A percentile compares a stretch with the other conserved stretches of the same genome.
Evolutionary conservation across 106 monocot species (phyloP).

Genomic region (Dendrobium chrysotoxum): DNA sequence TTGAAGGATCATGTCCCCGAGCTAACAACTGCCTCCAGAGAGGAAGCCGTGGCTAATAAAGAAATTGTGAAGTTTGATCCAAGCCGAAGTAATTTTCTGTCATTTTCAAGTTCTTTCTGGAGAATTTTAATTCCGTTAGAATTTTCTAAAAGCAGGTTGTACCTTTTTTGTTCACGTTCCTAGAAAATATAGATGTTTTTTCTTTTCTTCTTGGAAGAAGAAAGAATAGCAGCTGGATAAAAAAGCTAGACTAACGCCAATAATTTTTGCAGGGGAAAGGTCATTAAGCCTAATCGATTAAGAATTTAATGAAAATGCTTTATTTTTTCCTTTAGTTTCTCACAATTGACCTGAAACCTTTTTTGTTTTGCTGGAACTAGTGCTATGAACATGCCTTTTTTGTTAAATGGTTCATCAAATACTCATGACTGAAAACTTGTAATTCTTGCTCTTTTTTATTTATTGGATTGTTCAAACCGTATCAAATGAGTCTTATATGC

Average conservation of each 20-base stretch:
- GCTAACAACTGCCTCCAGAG: not conserved
- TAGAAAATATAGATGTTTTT: not conserved
- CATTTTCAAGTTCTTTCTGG: not conserved
- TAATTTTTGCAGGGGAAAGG: no score
- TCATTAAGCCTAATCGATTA: no score
- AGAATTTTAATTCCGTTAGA: not conserved
- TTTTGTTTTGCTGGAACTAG: not conserved
- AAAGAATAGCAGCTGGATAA: not conserved
- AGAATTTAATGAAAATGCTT: no score
- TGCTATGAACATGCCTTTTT: not conserved
- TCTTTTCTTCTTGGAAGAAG: not conserved
- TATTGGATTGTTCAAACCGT: no score
- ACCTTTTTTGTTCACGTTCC: not conserved
- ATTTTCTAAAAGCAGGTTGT: not conserved
- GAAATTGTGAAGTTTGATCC: slow-evolving; percentile 8
- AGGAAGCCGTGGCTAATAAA: not conserved
- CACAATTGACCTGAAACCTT: not conserved
- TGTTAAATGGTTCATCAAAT: not conserved
- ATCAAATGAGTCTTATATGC: no score
- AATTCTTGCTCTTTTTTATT: not conserved
- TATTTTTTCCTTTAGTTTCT: not conserved
- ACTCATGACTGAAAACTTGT: not conserved
- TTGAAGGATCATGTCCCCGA: not conserved
- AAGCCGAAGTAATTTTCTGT: slow-evolving; percentile 2
- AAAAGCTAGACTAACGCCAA: not conserved